A percentile compares a stretch with the other conserved stretches of the same genome.
These are phyloP conservation scores for Leavenworthia alabamica DNA, from an alignment of 345 rosid genomes.

Conservation along the genomic window DNA sequence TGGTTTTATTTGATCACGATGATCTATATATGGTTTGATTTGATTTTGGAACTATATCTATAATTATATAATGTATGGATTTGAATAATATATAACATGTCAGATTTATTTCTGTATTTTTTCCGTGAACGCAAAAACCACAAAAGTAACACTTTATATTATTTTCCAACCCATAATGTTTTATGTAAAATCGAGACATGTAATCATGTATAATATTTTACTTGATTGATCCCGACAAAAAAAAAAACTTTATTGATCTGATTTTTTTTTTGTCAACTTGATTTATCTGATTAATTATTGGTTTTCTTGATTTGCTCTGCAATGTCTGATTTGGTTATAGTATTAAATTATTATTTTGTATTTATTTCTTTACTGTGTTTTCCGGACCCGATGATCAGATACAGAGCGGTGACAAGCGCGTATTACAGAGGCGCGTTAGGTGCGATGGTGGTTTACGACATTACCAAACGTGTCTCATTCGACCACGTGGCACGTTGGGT, in stretches of 20 bases:
- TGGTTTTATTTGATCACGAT: conserved; percentile 7
- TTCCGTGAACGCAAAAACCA: not conserved
- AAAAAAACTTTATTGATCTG: too few species aligned
- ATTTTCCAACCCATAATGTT: not conserved
- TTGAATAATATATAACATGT: not conserved
- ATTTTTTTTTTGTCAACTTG: too few species aligned
- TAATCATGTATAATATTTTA: too few species aligned
- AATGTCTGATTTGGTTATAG: not conserved
- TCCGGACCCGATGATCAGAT: conserved; percentile 40
- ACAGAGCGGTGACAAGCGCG: conserved; percentile 78
- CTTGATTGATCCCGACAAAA: too few species aligned
- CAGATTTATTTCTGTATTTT: not conserved
- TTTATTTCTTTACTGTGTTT: not conserved
- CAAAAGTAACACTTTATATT: not conserved
- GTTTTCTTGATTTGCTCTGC: not conserved
- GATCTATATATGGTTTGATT: not conserved
- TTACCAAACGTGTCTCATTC: conserved; percentile 52
- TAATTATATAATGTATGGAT: not conserved
- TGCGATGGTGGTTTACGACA: conserved; percentile 70
- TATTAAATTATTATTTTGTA: not conserved
- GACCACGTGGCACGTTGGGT: conserved; percentile 74
- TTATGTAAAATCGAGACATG: too few species aligned
- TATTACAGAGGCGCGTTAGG: conserved; percentile 74
- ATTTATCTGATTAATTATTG: not conserved
- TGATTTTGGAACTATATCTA: not conserved